phyloP scores from a whole-genome alignment of 2,329 filamentous ascomycete species.

The Monosporascus sp. region DNA sequence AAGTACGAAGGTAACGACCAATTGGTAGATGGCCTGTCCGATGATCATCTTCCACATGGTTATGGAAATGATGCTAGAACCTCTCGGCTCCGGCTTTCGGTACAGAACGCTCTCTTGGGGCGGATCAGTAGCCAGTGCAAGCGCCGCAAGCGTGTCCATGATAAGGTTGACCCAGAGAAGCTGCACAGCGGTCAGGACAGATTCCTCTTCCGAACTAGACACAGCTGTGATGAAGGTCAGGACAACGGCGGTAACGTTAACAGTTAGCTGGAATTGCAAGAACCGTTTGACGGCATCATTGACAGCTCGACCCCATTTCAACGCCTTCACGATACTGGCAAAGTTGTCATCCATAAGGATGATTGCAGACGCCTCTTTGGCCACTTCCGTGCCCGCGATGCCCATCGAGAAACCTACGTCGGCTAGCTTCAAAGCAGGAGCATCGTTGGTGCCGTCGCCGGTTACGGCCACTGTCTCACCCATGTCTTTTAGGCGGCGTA shows the following conservation, averaged over 20 bases:
- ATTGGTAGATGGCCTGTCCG: conserved; percentile 84
- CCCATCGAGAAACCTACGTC: conserved; percentile 86
- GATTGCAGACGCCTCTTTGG: conserved; percentile 79
- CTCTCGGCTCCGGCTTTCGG: conserved; percentile 60
- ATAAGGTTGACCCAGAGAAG: conserved; percentile 95
- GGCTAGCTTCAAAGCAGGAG: conserved; percentile 72
- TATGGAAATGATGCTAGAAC: conserved; percentile 64
- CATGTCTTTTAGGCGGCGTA: conserved; percentile 64
- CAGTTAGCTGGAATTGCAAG: conserved; percentile 72
- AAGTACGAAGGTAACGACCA: conserved; percentile 71
- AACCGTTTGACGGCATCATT: conserved; percentile 76
- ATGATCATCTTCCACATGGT: conserved; percentile 99
- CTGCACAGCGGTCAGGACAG: conserved; percentile 83
- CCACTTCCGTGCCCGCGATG: conserved; percentile 76
- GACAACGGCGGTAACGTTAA: conserved; percentile 86
- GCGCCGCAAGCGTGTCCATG: conserved; percentile 91
- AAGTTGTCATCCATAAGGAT: conserved; percentile 89
- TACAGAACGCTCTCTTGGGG: conserved; percentile 75
- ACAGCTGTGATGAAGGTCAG: conserved; percentile 87
- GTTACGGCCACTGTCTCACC: conserved; percentile 78
- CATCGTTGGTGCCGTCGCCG: conserved; percentile 80
- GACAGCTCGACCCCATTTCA: conserved; percentile 74
- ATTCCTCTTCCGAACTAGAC: conserved; percentile 59
- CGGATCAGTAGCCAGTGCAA: conserved; percentile 87
- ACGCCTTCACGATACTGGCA: conserved; percentile 75